These are phyloP conservation scores for Wickerhamomyces bisporus DNA, from an alignment of 805 yeast species.

Conservation along the genomic window DNA sequence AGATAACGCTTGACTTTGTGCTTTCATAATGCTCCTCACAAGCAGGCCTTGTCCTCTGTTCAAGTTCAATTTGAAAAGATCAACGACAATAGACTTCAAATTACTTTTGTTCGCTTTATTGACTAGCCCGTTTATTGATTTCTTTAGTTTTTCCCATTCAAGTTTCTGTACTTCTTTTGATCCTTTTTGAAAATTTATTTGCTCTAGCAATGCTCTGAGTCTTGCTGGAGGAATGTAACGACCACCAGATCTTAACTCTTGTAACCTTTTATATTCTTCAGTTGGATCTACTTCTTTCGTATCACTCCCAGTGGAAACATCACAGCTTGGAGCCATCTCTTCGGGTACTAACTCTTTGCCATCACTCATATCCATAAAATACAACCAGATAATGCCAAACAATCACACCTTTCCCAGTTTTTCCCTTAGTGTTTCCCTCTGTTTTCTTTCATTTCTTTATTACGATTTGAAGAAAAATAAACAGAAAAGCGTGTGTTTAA, in stretches of 20 bases:
- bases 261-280: slow-evolving; percentile 32
- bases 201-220: slow-evolving; percentile 37
- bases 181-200: slow-evolving; percentile 25
- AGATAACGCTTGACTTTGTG: slow-evolving; percentile 38
- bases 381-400: too few relatives aligned
- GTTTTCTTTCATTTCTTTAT: too few relatives aligned
- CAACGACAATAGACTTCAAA: slow-evolving; percentile 41
- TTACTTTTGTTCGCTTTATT: slow-evolving; percentile 42
- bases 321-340: background rate
- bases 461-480: too few relatives aligned
- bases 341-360: background rate
- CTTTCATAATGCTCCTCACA: slow-evolving; percentile 50
- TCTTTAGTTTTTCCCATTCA: slow-evolving; percentile 52
- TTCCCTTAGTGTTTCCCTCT: too few relatives aligned
- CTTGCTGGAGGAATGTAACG: slow-evolving; percentile 52
- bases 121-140: slow-evolving; percentile 42
- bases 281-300: slow-evolving; percentile 18
- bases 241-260: slow-evolving; percentile 37
- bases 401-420: too few relatives aligned
- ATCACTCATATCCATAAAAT: too few relatives aligned
- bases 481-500: too few relatives aligned
- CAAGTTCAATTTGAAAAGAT: slow-evolving; percentile 53
- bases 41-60: slow-evolving; percentile 57
- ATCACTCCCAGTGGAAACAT: slow-evolving; percentile 2
- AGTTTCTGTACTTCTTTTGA: slow-evolving; percentile 42